These are phyloP conservation scores for Neofusicoccum parvum DNA, from an alignment of 2,329 filamentous ascomycete genomes.

Conservation along the genomic window DNA sequence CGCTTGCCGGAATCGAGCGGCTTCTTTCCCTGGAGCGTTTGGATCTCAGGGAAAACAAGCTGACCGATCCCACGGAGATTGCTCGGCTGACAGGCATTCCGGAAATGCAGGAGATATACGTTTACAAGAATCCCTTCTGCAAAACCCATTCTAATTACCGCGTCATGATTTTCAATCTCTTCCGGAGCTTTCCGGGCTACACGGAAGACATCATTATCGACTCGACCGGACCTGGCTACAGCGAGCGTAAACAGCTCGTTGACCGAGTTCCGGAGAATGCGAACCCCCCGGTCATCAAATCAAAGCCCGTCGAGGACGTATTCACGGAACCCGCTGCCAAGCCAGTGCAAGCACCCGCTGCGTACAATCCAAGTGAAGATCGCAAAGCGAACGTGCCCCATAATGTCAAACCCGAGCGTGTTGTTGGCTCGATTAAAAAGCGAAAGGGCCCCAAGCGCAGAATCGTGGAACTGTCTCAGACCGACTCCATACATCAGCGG, in stretches of 20 bases:
- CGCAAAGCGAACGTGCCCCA: not conserved
- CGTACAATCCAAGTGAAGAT: conserved; percentile 3
- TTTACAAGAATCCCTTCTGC: conserved; percentile 88
- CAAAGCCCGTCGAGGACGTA: conserved; percentile 61
- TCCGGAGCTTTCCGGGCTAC: conserved; percentile 86
- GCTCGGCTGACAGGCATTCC: conserved; percentile 88
- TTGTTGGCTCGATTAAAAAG: conserved; percentile 18
- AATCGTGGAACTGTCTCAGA: conserved; percentile 59
- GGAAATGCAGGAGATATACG: conserved; percentile 89
- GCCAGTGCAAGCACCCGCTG: not conserved
- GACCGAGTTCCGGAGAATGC: conserved; percentile 78
- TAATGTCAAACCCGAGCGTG: conserved; percentile 4
- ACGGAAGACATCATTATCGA: conserved; percentile 91
- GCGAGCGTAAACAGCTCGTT: conserved; percentile 80
- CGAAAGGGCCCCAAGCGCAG: conserved; percentile 58
- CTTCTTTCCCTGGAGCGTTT: conserved; percentile 85
- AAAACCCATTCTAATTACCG: conserved; percentile 85
- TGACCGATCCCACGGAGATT: conserved; percentile 89
- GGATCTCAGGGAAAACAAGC: conserved; percentile 85
- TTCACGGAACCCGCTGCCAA: conserved; percentile 5
- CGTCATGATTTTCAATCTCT: conserved; percentile 92
- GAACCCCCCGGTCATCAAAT: conserved; percentile 76
- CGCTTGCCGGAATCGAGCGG: conserved; percentile 86
- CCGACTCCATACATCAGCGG: conserved; percentile 30
- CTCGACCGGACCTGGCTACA: conserved; percentile 76